Evolutionary conservation across 306 rosid genomes (phyloP).

Genomic region (Spatholobus suberectus): DNA sequence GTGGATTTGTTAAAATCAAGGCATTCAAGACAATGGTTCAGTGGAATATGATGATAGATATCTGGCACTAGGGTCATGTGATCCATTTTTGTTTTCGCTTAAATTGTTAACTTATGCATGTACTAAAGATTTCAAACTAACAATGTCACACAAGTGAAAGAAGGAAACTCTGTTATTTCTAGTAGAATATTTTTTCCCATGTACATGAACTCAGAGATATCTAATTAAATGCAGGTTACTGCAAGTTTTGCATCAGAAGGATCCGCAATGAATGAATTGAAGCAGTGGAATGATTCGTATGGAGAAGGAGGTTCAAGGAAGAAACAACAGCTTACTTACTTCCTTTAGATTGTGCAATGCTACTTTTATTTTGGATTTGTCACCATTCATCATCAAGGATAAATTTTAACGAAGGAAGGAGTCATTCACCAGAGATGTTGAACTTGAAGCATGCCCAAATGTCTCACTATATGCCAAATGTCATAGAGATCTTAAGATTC

Average conservation of each 20-base stretch:
- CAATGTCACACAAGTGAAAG: too few relatives aligned
- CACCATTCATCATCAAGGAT: slow-evolving; percentile 35
- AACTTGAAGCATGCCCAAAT: slow-evolving; percentile 16
- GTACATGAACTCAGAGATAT: too few relatives aligned
- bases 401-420: slow-evolving; percentile 37
- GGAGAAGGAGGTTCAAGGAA: slow-evolving; percentile 99
- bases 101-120: background rate
- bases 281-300: slow-evolving; percentile 88
- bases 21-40: background rate
- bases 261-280: slow-evolving; percentile 82
- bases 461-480: background rate
- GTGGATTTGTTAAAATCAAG: background rate
- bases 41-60: background rate
- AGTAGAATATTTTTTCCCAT: too few relatives aligned
- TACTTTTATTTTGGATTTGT: too few relatives aligned
- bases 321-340: slow-evolving; percentile 90
- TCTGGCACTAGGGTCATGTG: background rate
- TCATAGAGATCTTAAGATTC: slow-evolving; percentile 15
- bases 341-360: slow-evolving; percentile 70
- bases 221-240: slow-evolving; percentile 65
- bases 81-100: background rate
- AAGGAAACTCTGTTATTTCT: too few relatives aligned
- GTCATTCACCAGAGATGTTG: slow-evolving; percentile 29
- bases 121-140: background rate
- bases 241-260: slow-evolving; percentile 94